These are phyloP conservation scores for Vigna angularis DNA, from an alignment of 306 rosid genomes.

Conservation along the genomic window DNA sequence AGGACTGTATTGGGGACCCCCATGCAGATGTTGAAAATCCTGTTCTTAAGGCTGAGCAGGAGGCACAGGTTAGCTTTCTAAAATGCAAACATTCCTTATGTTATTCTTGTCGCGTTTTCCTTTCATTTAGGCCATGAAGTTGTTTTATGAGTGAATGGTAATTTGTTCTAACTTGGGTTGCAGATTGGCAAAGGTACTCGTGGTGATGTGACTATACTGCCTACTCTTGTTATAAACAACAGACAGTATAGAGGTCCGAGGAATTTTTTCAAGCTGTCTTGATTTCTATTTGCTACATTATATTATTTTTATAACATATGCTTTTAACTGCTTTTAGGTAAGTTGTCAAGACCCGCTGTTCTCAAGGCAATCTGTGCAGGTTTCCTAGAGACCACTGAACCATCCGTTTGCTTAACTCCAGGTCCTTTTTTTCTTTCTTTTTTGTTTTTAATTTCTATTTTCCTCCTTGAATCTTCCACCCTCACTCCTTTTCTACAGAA, in stretches of 20 bases:
- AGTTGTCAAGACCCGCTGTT: slow-evolving; percentile 84
- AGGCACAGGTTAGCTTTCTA: slow-evolving; percentile 69
- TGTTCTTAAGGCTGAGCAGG: slow-evolving; percentile 90
- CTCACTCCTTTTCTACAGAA: neutral
- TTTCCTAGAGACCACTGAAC: slow-evolving; percentile 91
- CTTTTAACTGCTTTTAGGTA: slow-evolving; percentile 59
- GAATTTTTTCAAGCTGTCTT: slow-evolving; percentile 18
- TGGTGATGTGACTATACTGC: slow-evolving; percentile 96
- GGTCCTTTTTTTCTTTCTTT: slow-evolving; percentile 53
- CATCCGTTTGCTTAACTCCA: slow-evolving; percentile 83
- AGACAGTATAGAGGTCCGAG: slow-evolving; percentile 88
- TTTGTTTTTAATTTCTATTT: neutral
- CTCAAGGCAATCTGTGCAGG: slow-evolving; percentile 94
- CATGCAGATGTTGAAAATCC: slow-evolving; percentile 72
- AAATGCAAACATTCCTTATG: neutral
- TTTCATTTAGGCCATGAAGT: slow-evolving; percentile 29
- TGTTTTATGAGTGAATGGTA: slow-evolving; percentile 26
- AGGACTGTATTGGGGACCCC: slow-evolving; percentile 82
- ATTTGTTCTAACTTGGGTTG: slow-evolving; percentile 42
- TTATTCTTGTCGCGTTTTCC: slow-evolving; percentile 5
- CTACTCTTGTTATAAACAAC: slow-evolving; percentile 90
- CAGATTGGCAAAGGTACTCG: slow-evolving; percentile 94
- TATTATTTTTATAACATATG: slow-evolving; percentile 3
- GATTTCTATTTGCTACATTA: slow-evolving; percentile 3
- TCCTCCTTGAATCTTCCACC: slow-evolving; percentile 7